Evolutionary conservation across 2,329 filamentous ascomycete species (phyloP), one percentile per base, ranked within the genome.

Genomic region (Diaporthe capsici): DNA sequence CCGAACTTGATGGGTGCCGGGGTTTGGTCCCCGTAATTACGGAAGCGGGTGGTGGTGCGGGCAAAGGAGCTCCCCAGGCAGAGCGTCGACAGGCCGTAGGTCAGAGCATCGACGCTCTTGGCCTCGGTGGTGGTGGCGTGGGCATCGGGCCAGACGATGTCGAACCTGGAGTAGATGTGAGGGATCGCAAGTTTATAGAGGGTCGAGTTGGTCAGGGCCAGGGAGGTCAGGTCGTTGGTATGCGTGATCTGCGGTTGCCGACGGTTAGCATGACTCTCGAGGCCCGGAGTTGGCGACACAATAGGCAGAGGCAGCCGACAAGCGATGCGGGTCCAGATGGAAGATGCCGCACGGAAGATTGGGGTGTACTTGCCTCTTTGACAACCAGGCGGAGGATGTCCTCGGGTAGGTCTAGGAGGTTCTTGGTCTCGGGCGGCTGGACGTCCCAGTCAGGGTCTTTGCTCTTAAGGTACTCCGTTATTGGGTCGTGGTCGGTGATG

Each of bases 101-200:
- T 96, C 61, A 97, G 90, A 53, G 94, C 94, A 85, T 97, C 94
- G 42, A 97, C 94, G 75, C 93, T 93, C 55, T 92, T 92, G 58
- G 92, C 89, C 72, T 93, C 92, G 79, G 94, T 91, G 2, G 90
- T 87, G 12, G 91, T 88, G 10, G 90, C 87, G 77, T 90, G 89
- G 44, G 90, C 91, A 80, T 96, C 94, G 0, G 94, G 94, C 95
- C 95, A 97, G 57, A 96, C 93, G 78, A 97, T 97, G 81, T 97
- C 94, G 84, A 97, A 97, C 76, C 94, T 91, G 25, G 93, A 94
- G 85, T 97, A 97, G 78, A 97, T 95, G 80, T 93, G 91, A 25
- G 94, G 94, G 34, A 95, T 92, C 0, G 94, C 91, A 73, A 97
- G 89, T 58, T 89, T 88, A 84, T 97, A 94, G 17, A 97, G 89